phyloP scores from a whole-genome alignment of 768 basidiomycete genomes.

The Tricholoma furcatifolium region DNA sequence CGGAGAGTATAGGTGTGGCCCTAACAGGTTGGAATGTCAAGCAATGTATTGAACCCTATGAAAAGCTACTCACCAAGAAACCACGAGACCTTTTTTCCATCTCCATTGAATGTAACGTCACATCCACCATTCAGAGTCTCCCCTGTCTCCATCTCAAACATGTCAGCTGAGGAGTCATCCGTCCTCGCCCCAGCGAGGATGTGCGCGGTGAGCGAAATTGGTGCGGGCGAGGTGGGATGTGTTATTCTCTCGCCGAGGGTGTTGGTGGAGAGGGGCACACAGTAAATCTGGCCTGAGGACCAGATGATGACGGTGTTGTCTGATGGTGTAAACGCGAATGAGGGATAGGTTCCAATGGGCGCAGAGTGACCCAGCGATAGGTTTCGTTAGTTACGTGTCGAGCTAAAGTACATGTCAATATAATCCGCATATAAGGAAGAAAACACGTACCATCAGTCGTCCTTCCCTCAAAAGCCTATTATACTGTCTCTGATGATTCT shows the following conservation, averaged over 20 bases:
- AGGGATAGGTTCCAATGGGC: slow-evolving; percentile 80
- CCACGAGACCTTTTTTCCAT: slow-evolving; percentile 71
- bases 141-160: slow-evolving; percentile 52
- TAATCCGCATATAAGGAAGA: neutral
- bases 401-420: slow-evolving; percentile 21
- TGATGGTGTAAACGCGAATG: slow-evolving; percentile 64
- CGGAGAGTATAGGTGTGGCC: no score
- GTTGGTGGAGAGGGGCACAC: slow-evolving; percentile 56
- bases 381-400: slow-evolving; percentile 71
- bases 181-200: slow-evolving; percentile 63
- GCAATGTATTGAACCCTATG: no score
- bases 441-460: slow-evolving; percentile 40
- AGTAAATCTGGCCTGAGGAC: slow-evolving; percentile 71
- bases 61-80: slow-evolving; percentile 65
- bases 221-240: slow-evolving; percentile 36
- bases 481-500: slow-evolving; percentile 44
- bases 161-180: slow-evolving; percentile 37
- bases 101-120: slow-evolving; percentile 59
- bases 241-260: slow-evolving; percentile 49
- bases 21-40: no score
- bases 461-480: slow-evolving; percentile 60
- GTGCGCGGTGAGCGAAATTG: slow-evolving; percentile 59
- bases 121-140: slow-evolving; percentile 71
- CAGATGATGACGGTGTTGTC: slow-evolving; percentile 67
- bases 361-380: slow-evolving; percentile 70